These are phyloP conservation scores for Podospora appendiculata DNA, from an alignment of 495 filamentous ascomycete genomes.

Conservation along the genomic window DNA sequence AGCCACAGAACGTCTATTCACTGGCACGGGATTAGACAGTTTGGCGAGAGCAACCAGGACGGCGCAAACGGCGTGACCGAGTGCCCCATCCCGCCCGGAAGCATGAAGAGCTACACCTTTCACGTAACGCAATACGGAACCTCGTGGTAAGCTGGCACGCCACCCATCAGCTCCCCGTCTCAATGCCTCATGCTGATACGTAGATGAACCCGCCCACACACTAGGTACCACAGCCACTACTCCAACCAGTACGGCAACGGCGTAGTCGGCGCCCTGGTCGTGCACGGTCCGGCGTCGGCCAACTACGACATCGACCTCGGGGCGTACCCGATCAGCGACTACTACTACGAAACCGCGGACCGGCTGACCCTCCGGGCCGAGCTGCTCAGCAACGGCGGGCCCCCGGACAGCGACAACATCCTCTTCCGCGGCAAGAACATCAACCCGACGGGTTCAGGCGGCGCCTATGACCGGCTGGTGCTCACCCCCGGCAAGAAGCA, in stretches of 20 bases:
- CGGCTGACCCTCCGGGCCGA: constrained; percentile 14
- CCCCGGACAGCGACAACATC: constrained; percentile 20
- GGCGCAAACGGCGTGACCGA: constrained; percentile 42
- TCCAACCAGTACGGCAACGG: constrained; percentile 47
- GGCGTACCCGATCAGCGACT: constrained; percentile 41
- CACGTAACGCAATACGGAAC: constrained; percentile 43
- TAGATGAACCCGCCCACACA: too few species aligned
- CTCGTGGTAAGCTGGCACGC: constrained; percentile 35
- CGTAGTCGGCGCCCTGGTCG: constrained; percentile 39
- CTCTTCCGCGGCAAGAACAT: constrained; percentile 37
- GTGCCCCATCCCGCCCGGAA: constrained; percentile 41
- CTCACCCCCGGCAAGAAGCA: constrained; percentile 41
- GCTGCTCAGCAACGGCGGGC: constrained; percentile 12
- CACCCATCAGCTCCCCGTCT: too few species aligned
- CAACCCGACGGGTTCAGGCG: constrained; percentile 17
- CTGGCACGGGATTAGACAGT: constrained; percentile 45
- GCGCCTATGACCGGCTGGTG: constrained; percentile 21
- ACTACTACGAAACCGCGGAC: constrained; percentile 28
- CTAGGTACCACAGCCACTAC: constrained; percentile 51
- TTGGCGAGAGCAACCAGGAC: constrained; percentile 19
- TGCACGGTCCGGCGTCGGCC: constrained; percentile 40
- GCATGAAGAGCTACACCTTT: constrained; percentile 21
- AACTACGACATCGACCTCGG: constrained; percentile 47
- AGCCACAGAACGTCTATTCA: constrained; percentile 34
- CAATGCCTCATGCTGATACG: too few species aligned